Evolutionary conservation across 192 early-diverging fungal species (phyloP).

Genomic region (Umbelopsis isabellina): DNA sequence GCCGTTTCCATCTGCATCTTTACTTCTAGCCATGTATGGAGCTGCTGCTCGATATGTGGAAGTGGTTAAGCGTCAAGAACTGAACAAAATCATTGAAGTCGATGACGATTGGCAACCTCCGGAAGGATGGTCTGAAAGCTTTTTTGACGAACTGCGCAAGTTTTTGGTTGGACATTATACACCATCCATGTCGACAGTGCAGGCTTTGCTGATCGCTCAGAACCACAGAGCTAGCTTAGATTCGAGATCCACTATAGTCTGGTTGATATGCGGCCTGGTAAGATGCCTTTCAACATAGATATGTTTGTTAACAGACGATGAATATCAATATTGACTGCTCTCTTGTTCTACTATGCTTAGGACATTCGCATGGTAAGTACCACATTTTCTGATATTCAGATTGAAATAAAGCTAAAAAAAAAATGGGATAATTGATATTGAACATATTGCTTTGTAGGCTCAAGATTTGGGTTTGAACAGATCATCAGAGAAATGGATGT

Average conservation of each 20-base stretch:
- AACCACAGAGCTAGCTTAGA: slow-evolving; percentile 38
- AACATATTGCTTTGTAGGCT: slow-evolving; percentile 38
- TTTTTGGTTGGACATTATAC: slow-evolving; percentile 31
- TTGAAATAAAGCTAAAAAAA: no score
- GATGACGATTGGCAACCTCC: slow-evolving; percentile 28
- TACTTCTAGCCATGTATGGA: slow-evolving; percentile 38
- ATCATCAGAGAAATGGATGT: slow-evolving; percentile 57
- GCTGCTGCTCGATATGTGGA: slow-evolving; percentile 38
- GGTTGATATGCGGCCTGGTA: slow-evolving; percentile 28
- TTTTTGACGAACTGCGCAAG: slow-evolving; percentile 35
- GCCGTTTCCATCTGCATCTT: slow-evolving; percentile 35
- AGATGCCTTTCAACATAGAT: neutral
- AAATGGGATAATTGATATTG: no score
- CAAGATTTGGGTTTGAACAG: slow-evolving; percentile 82
- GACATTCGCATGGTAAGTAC: slow-evolving; percentile 14
- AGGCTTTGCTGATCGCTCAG: slow-evolving; percentile 38
- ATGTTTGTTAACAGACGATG: neutral
- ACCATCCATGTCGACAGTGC: slow-evolving; percentile 34
- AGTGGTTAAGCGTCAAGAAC: slow-evolving; percentile 28
- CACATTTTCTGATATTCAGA: no score
- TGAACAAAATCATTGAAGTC: slow-evolving; percentile 16
- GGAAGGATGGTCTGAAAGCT: slow-evolving; percentile 32
- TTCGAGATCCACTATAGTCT: slow-evolving; percentile 28
- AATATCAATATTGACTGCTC: neutral
- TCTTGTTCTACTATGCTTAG: neutral